Evolutionary conservation across 78 protist species (phyloP).

Genomic region (Guillardia theta): DNA sequence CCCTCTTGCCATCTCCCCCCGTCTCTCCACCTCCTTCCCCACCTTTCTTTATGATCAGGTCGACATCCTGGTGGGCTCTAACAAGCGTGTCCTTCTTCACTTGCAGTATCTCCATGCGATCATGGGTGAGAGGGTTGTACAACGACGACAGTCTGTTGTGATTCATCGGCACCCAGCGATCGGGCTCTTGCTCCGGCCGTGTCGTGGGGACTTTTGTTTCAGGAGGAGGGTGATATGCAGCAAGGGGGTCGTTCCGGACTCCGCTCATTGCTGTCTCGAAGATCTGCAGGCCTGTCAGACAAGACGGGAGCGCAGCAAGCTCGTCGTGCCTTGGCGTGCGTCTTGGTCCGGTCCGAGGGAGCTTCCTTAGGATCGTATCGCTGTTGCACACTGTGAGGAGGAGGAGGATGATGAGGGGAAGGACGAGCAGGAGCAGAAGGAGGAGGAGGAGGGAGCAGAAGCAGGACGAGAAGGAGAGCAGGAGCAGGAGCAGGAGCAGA

Average conservation of each 20-base stretch:
- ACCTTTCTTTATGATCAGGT: background rate
- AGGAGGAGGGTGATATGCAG: background rate
- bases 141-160: background rate
- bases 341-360: background rate
- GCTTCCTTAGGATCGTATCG: background rate
- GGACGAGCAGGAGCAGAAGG: background rate
- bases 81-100: no score
- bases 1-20: no score
- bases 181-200: background rate
- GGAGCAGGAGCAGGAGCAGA: background rate
- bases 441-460: background rate
- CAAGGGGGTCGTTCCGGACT: background rate
- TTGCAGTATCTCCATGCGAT: background rate
- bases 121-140: constrained; percentile 17
- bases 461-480: background rate
- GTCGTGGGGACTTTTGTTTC: background rate
- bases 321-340: no score
- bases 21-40: no score
- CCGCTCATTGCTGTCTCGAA: background rate
- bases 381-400: background rate
- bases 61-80: background rate
- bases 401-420: background rate
- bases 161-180: background rate
- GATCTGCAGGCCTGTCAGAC: no score
- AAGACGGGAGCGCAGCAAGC: no score